These are phyloP conservation scores for Leucocoprinus sp. DNA, from an alignment of 768 basidiomycete genomes.

Conservation along the genomic window DNA sequence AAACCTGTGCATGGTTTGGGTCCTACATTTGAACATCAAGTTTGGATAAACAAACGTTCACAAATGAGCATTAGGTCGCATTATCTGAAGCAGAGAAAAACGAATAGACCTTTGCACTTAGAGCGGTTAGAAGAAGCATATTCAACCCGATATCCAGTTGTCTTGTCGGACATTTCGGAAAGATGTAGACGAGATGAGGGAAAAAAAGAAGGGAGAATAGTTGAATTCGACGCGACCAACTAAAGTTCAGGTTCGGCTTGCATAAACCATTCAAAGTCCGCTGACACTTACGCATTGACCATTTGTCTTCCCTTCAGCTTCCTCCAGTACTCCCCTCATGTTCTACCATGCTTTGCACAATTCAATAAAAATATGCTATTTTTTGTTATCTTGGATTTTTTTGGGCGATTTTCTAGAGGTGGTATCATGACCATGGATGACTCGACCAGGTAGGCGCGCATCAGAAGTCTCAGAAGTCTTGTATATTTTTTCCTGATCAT, in stretches of 20 bases:
- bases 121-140: constrained; percentile 60
- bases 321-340: neutral
- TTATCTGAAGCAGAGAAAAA: constrained; percentile 17
- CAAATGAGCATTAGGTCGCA: constrained; percentile 14
- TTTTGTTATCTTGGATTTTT: neutral
- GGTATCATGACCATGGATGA: neutral
- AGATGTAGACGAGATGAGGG: constrained; percentile 16
- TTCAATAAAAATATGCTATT: no score
- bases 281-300: constrained; percentile 37
- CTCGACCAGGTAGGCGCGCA: neutral
- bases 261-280: constrained; percentile 37
- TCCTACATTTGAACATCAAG: constrained; percentile 32
- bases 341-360: neutral
- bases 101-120: constrained; percentile 67
- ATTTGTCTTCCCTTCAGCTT: constrained; percentile 17
- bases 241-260: constrained; percentile 21
- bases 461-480: neutral
- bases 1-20: constrained; percentile 70
- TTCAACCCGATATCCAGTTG: constrained; percentile 69
- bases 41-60: constrained; percentile 17
- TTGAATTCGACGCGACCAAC: constrained; percentile 23
- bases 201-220: constrained; percentile 20
- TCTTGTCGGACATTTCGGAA: constrained; percentile 37
- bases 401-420: neutral
- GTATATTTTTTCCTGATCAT: neutral